phyloP scores from a whole-genome alignment of 768 basidiomycete genomes.

The Pholiota microspora region DNA sequence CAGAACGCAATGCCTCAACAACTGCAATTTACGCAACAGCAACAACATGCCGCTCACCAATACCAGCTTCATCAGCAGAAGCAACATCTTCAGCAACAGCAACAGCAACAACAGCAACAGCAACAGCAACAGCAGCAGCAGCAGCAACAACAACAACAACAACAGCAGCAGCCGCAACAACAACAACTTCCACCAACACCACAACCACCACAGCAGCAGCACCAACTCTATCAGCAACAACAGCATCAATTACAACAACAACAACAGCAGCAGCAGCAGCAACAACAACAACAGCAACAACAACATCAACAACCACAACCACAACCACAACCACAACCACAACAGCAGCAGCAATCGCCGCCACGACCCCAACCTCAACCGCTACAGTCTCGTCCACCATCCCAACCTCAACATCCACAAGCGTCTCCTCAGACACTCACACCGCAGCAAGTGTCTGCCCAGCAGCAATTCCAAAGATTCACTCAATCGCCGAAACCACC shows the following conservation, averaged over 20 bases:
- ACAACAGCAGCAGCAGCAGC: slow-evolving; percentile 21
- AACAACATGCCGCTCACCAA: neutral
- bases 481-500: slow-evolving; percentile 18
- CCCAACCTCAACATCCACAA: slow-evolving; percentile 19
- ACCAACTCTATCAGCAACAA: slow-evolving; percentile 15
- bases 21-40: slow-evolving; percentile 21
- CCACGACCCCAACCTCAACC: slow-evolving; percentile 14
- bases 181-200: slow-evolving; percentile 12
- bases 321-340: slow-evolving; percentile 11
- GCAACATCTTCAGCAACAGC: slow-evolving; percentile 17
- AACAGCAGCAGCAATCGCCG: slow-evolving; percentile 11
- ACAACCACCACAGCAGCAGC: slow-evolving; percentile 13
- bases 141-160: slow-evolving; percentile 11
- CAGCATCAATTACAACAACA: slow-evolving; percentile 16
- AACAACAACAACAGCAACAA: slow-evolving; percentile 7
- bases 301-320: slow-evolving; percentile 11
- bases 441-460: neutral
- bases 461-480: slow-evolving; percentile 9
- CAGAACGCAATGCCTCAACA: slow-evolving; percentile 18
- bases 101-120: slow-evolving; percentile 13
- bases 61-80: slow-evolving; percentile 18
- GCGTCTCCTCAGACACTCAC: slow-evolving; percentile 10
- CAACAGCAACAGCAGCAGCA: slow-evolving; percentile 13
- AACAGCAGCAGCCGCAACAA: slow-evolving; percentile 10
- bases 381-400: slow-evolving; percentile 14